Base-by-base conservation (phyloP, 331 rosid genomes). In the Malus hybrid region DNA sequence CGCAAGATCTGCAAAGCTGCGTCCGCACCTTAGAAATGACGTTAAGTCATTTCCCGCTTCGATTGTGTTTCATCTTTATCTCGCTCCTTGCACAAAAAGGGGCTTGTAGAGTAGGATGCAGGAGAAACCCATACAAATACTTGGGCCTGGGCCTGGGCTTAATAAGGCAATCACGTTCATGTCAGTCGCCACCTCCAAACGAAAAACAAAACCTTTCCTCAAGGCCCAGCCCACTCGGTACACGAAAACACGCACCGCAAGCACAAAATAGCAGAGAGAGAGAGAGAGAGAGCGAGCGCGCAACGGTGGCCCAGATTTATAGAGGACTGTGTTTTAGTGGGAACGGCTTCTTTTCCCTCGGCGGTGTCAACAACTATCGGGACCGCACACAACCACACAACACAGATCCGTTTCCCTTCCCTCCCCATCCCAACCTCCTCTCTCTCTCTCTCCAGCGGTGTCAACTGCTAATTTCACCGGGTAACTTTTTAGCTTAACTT, bases 241-340 rank as follows among this genome's bases (percentile, higher is more conserved):
- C 10, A 29, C 7, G 20, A 55, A 26, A n/a, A 13, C 13, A 1
- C 6, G 3, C 72, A 63, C 68, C 63, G 76, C 82, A 22, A 55
- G 65, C 56, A 65, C 32, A 30, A 28, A 42, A 42, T 68, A 76
- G 72, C 33, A 22, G 18, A n/a, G 69, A 7, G 3, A 52, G 15
- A 7, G 3, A 52, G 15, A 18, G 28, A 3, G 52, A 10, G 14
- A 11, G 64, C 18, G 13, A 10, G n/a, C 11, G 5, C 50, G 71
- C 46, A 74, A 77, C 76, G 86, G 91, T 80, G 91, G 88, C 88
- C 93, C 93, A 80, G 83, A 86, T 89, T 91, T 91, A 78, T 66
- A 84, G 92, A 86, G 85, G 18, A 30, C 26, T 7, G 58, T 12
- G 53, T 10, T 34, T 34, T 1, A 50, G 71, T 62, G 73, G 29